Base-by-base conservation (phyloP, 1,139 yeast genomes). In the Ogataea hybrid region DNA sequence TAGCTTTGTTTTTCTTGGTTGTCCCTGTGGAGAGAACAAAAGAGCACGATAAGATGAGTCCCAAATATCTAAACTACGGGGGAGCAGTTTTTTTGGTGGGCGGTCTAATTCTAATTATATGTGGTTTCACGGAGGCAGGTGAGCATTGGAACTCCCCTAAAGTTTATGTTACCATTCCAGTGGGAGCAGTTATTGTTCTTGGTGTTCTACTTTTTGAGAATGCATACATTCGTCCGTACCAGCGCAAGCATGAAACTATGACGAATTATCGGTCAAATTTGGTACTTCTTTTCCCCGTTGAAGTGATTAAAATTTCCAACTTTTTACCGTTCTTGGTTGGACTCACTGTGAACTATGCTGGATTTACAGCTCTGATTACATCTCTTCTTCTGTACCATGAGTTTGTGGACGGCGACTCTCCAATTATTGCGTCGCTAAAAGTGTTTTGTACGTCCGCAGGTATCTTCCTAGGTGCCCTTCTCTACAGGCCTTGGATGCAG, bases 71-170 rank as follows among this genome's bases (percentile, higher is more conserved):
- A 18, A 65, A 67, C 37, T 63, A 50, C 36, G 40, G 44, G 18
- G 69, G 64, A 2, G 54, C 58, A 2, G 23, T 48, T 3, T 27
- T 58, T 3, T 46, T 66, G 5, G 59, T 66, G 22, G 42, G 47
- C 7, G 68, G 68, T 0, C 39, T 59, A 10, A 44, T 66, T 6
- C 40, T 67, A n/a, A 44, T 67, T 5, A 60, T 62, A 15, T 49
- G 60, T 2, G 70, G 69, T 0, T 51, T 67, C 18, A 64, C 67
- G 1, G 63, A 63, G 46, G 68, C 67, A 21, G 69, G 68, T 21
- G 53, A 48, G 7, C 44, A 47, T 2, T 66, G 70, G 70, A 53
- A 51, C 4, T 32, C 52, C 1, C 62, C 68, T 1, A 49, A 48
- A 11, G 64, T 63, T 1, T 63, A 62, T 39, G 56, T 59, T 16